These are phyloP conservation scores for Xerocomellus dryophilus DNA, from an alignment of 768 basidiomycete species.

Conservation along the genomic window DNA sequence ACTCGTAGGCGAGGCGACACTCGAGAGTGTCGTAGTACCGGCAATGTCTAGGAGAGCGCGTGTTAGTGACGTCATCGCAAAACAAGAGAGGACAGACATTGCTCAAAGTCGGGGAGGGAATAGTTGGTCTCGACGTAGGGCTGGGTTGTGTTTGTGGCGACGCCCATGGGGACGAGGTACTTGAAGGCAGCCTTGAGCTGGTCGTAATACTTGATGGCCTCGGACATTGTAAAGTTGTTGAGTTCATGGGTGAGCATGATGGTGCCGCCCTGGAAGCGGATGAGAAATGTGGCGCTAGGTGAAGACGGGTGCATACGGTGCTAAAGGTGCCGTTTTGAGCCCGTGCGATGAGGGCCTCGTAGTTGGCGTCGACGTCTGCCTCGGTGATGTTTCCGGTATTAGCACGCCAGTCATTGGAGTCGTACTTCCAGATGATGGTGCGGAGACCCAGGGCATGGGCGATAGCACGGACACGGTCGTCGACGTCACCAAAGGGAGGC, in stretches of 20 bases:
- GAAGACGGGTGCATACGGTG: slow-evolving; percentile 26
- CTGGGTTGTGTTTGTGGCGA: slow-evolving; percentile 47
- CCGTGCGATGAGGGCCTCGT: slow-evolving; percentile 48
- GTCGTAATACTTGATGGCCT: slow-evolving; percentile 51
- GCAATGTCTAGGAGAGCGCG: slow-evolving; percentile 15
- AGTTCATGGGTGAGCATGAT: slow-evolving; percentile 60
- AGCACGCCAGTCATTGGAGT: slow-evolving; percentile 72
- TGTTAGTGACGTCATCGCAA: not conserved
- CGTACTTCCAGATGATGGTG: slow-evolving; percentile 71
- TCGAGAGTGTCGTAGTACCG: slow-evolving; percentile 24
- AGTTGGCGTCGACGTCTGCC: slow-evolving; percentile 50
- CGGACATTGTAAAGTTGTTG: slow-evolving; percentile 59
- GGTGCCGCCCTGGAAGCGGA: slow-evolving; percentile 38
- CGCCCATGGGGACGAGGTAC: slow-evolving; percentile 51
- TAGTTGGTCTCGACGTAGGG: slow-evolving; percentile 52
- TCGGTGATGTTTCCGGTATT: slow-evolving; percentile 44
- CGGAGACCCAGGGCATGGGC: slow-evolving; percentile 63
- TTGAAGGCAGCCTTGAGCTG: slow-evolving; percentile 44
- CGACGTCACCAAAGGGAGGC: slow-evolving; percentile 68
- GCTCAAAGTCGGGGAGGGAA: slow-evolving; percentile 40
- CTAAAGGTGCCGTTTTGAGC: slow-evolving; percentile 43
- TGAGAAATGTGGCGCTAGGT: not conserved
- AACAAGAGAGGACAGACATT: slow-evolving; percentile 35
- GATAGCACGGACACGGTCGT: slow-evolving; percentile 74
- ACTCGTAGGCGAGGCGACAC: not conserved